Evolutionary conservation across 2,329 filamentous ascomycete species (phyloP).

Genomic region (Diplodia intermedia): DNA sequence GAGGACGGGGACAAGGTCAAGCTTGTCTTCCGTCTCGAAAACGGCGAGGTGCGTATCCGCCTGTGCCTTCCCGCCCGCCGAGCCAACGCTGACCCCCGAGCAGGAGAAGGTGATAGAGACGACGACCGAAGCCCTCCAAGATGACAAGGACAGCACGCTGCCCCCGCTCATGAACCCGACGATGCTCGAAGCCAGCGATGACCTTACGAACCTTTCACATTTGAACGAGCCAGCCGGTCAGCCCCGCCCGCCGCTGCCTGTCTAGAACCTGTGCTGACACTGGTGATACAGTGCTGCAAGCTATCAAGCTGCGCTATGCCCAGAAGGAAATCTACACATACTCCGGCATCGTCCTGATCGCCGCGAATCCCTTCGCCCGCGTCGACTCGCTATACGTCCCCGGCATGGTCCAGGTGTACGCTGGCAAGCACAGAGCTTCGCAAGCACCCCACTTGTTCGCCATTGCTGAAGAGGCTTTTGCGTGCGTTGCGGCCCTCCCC

Average conservation of each 20-base stretch:
- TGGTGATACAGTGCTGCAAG: conserved; percentile 78
- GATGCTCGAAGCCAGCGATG: conserved; percentile 98
- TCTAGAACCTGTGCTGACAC: conserved; percentile 35
- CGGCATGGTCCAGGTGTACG: conserved; percentile 99
- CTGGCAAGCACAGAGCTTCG: conserved; percentile 93
- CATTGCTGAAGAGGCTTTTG: conserved; percentile 98
- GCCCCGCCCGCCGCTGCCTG: conserved; percentile 37
- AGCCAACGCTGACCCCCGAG: conserved; percentile 27
- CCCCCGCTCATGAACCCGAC: conserved; percentile 97
- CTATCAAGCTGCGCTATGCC: conserved; percentile 93
- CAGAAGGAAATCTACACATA: conserved; percentile 99
- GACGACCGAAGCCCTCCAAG: conserved; percentile 75
- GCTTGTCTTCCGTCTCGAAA: conserved; percentile 87
- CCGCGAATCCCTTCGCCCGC: conserved; percentile 95
- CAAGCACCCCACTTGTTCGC: conserved; percentile 98
- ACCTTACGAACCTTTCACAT: conserved; percentile 96
- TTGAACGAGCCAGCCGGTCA: conserved; percentile 96
- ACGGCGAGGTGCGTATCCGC: conserved; percentile 75
- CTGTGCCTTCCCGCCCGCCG: background rate
- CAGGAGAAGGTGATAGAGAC: conserved; percentile 83
- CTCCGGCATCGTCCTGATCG: conserved; percentile 97
- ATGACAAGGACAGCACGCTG: conserved; percentile 76
- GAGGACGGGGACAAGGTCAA: conserved; percentile 84
- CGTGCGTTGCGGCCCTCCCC: conserved; percentile 64
- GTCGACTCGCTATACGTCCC: conserved; percentile 98